phyloP scores from a whole-genome alignment of 768 basidiomycete species.

The Tylopilus intermedius region DNA sequence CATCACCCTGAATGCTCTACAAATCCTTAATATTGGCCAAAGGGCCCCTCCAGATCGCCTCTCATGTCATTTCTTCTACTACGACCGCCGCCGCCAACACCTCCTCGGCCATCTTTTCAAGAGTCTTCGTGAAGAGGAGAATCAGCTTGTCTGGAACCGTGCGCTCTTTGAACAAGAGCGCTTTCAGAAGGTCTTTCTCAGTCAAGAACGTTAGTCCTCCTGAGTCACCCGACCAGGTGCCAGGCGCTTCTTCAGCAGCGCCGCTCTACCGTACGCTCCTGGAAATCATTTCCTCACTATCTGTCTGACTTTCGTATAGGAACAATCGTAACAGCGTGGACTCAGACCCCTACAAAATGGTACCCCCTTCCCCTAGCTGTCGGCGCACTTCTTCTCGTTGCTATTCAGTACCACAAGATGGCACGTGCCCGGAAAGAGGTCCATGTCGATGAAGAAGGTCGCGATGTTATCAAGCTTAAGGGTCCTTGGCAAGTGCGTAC shows the following conservation, averaged over 20 bases:
- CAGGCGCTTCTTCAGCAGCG: conserved; percentile 22
- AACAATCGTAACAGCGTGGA: conserved; percentile 73
- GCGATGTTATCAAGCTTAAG: conserved; percentile 72
- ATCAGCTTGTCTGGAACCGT: conserved; percentile 31
- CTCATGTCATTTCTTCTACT: conserved; percentile 31
- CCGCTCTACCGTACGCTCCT: conserved; percentile 45
- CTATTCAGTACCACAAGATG: conserved; percentile 64
- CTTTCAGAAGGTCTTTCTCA: conserved; percentile 26
- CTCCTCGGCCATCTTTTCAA: conserved; percentile 30
- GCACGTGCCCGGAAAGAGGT: conserved; percentile 54
- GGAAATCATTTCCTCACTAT: not conserved
- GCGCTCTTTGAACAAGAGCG: conserved; percentile 23
- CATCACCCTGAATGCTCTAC: conserved; percentile 25
- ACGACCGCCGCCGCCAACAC: conserved; percentile 28
- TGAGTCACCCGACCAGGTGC: conserved; percentile 46
- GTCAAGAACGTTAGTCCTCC: conserved; percentile 22
- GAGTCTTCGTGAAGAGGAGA: conserved; percentile 29
- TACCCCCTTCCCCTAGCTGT: conserved; percentile 90
- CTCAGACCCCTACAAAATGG: conserved; percentile 87
- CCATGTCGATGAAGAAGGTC: conserved; percentile 76
- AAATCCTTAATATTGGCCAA: conserved; percentile 39
- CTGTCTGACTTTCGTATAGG: conserved; percentile 33
- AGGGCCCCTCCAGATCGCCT: conserved; percentile 54
- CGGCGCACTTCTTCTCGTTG: conserved; percentile 81
- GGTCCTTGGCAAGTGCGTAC: conserved; percentile 86